Conservation (phyloP, 2,329 filamentous ascomycete genomes). For the Aspergillus fumigatus region DNA sequence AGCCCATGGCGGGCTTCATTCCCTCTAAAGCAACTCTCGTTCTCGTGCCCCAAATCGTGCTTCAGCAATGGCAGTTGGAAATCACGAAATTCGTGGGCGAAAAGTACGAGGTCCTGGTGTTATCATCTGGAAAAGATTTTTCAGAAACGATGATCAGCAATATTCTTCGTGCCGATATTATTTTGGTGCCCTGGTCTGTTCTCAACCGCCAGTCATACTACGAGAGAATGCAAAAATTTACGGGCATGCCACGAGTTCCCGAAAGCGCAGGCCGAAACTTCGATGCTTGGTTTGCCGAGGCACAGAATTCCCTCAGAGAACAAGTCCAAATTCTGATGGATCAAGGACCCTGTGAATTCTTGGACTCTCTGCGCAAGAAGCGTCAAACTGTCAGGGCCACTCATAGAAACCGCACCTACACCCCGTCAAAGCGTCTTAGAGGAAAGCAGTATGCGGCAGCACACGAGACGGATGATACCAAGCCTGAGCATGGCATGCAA, state of each 20-base stretch:
- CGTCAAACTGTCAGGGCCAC: constrained; percentile 31
- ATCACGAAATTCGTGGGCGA: constrained; percentile 47
- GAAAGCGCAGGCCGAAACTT: constrained; percentile 45
- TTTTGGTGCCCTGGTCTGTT: constrained; percentile 52
- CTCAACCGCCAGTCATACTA: constrained; percentile 48
- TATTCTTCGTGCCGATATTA: constrained; percentile 49
- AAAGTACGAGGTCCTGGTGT: constrained; percentile 42
- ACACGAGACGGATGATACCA: constrained; percentile 3
- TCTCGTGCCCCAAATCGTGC: constrained; percentile 52
- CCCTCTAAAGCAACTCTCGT: constrained; percentile 56
- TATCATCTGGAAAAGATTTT: constrained; percentile 40
- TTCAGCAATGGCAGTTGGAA: constrained; percentile 56
- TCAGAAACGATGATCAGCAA: constrained; percentile 39
- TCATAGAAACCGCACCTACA: constrained; percentile 36
- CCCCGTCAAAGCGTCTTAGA: constrained; percentile 29
- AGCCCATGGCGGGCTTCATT: constrained; percentile 26
- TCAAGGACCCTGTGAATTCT: constrained; percentile 28
- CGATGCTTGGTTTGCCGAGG: constrained; percentile 50
- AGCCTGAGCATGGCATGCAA: not conserved
- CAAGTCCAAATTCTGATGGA: constrained; percentile 37
- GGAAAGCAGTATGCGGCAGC: constrained; percentile 23
- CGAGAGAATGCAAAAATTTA: constrained; percentile 46
- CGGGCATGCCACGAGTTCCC: constrained; percentile 43
- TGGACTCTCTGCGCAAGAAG: constrained; percentile 24
- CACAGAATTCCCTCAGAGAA: constrained; percentile 37